Percentiles rank a stretch among this genome's conserved stretches.
phyloP scores from a whole-genome alignment of 2,329 filamentous ascomycete genomes.

The Phialophora chinensis region DNA sequence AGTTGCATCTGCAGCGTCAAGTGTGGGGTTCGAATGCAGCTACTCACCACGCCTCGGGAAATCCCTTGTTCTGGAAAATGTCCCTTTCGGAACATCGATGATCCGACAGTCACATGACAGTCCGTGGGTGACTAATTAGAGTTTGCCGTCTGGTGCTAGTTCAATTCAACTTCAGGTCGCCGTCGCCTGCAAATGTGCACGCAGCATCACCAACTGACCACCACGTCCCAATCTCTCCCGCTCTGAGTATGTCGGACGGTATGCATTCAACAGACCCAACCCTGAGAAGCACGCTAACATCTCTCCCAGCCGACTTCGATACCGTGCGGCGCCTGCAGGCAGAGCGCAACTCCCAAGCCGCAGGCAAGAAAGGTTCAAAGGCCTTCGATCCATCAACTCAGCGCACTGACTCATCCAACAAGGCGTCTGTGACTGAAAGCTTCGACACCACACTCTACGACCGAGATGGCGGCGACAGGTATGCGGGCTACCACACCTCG shows the following conservation, averaged over 20 bases:
- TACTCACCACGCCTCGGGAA: background rate
- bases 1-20: background rate
- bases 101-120: background rate
- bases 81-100: background rate
- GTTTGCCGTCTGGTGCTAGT: background rate
- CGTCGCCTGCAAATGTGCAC: background rate
- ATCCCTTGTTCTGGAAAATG: background rate
- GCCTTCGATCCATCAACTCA: constrained; percentile 79
- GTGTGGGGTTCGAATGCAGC: constrained; percentile 1
- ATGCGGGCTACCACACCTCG: constrained; percentile 86
- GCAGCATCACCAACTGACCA: constrained; percentile 1
- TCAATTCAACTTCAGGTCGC: background rate
- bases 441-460: constrained; percentile 91
- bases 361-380: constrained; percentile 79
- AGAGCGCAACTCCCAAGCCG: constrained; percentile 83
- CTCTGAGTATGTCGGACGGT: constrained; percentile 34
- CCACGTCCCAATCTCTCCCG: background rate
- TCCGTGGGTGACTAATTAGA: background rate
- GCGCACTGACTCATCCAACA: constrained; percentile 81
- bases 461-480: constrained; percentile 73
- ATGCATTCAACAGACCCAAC: background rate
- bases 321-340: constrained; percentile 85
- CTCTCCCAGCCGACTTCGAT: constrained; percentile 94
- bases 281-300: constrained; percentile 65
- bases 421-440: constrained; percentile 84